Conservation (phyloP, 2,329 filamentous ascomycete genomes). For the Macrophomina tecta region DNA sequence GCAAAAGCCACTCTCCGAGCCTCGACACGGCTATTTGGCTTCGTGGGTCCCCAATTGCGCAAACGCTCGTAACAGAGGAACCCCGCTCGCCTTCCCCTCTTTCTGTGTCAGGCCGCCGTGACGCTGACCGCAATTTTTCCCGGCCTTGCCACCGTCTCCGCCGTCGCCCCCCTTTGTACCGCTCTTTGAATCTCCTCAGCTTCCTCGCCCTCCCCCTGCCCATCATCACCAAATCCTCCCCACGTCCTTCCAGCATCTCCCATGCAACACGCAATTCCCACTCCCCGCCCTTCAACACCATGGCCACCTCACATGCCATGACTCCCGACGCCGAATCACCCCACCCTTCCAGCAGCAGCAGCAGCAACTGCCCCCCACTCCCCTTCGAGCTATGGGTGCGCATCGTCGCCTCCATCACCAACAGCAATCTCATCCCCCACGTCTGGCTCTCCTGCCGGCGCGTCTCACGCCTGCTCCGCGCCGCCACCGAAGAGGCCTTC, state of each 20-base stretch:
- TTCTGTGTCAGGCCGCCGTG: neutral
- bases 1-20: neutral
- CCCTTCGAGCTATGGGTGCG: slow-evolving; percentile 45
- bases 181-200: neutral
- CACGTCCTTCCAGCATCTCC: neutral
- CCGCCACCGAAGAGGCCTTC: slow-evolving; percentile 21
- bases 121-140: slow-evolving; percentile 6
- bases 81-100: neutral
- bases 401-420: slow-evolving; percentile 33
- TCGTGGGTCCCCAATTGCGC: neutral
- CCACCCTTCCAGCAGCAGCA: neutral
- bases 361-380: slow-evolving; percentile 35
- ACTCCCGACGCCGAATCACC: neutral
- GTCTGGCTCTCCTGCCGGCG: slow-evolving; percentile 26
- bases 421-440: slow-evolving; percentile 9
- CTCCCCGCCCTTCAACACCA: neutral
- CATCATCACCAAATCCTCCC: neutral
- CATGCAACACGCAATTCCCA: neutral
- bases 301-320: too few species aligned
- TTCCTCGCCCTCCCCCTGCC: neutral
- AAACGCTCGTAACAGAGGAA: neutral
- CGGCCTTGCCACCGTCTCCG: neutral
- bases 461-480: slow-evolving; percentile 13
- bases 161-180: neutral
- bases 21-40: neutral